Conservation (phyloP, 2,329 filamentous ascomycete genomes). For the Cladophialophora psammophila region DNA sequence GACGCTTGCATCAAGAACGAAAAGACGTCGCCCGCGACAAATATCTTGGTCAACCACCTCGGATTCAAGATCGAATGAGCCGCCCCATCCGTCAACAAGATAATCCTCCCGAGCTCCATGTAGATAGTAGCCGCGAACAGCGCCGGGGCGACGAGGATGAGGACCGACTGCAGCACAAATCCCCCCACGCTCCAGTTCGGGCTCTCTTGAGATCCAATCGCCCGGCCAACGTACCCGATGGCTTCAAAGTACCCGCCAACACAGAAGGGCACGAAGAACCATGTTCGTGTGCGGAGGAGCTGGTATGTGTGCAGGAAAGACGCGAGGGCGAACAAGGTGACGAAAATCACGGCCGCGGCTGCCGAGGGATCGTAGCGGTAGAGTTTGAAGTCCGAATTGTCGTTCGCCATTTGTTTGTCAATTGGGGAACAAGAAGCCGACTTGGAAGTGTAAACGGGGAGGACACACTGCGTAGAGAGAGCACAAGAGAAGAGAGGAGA, state of each 20-base stretch:
- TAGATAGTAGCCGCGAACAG: slow-evolving; percentile 59
- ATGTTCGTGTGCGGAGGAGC: slow-evolving; percentile 46
- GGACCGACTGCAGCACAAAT: slow-evolving; percentile 47
- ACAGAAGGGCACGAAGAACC: slow-evolving; percentile 54
- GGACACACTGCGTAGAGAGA: neutral
- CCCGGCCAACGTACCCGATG: slow-evolving; percentile 45
- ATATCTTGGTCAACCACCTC: slow-evolving; percentile 48
- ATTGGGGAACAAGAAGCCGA: too few relatives aligned
- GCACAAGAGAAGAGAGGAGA: neutral
- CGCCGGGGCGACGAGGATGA: slow-evolving; percentile 55
- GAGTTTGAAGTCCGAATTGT: slow-evolving; percentile 18
- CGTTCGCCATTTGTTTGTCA: neutral
- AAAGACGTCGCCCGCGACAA: slow-evolving; percentile 53
- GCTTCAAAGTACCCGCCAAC: slow-evolving; percentile 49
- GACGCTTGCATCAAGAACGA: slow-evolving; percentile 55
- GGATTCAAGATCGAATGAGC: slow-evolving; percentile 48
- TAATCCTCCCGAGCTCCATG: slow-evolving; percentile 57
- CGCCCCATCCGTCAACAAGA: slow-evolving; percentile 45
- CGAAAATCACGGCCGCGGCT: slow-evolving; percentile 46
- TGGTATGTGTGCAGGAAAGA: slow-evolving; percentile 43
- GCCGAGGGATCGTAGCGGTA: slow-evolving; percentile 50
- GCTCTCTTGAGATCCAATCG: slow-evolving; percentile 41
- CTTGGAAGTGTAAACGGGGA: too few relatives aligned
- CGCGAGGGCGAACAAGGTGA: slow-evolving; percentile 45
- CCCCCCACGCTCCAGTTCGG: slow-evolving; percentile 18